Percentiles rank a stretch among this genome's conserved stretches.
Conservation (phyloP, 2,329 filamentous ascomycete species). For the Colletotrichum tropicicola region DNA sequence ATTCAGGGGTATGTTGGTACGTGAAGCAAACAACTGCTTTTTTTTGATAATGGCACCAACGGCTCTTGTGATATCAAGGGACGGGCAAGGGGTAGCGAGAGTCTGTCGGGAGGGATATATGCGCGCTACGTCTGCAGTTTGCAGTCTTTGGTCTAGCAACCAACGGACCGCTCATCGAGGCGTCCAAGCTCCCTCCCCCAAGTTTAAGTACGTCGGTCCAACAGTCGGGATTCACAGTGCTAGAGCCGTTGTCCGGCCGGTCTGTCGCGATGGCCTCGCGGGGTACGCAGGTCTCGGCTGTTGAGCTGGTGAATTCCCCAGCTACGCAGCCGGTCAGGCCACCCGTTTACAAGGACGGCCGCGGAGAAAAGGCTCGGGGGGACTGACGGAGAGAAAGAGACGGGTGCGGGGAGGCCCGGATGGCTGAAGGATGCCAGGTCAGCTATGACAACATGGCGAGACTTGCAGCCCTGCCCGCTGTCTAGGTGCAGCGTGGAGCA, state of each 20-base stretch:
- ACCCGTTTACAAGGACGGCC: too few relatives aligned
- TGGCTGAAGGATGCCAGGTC: too few relatives aligned
- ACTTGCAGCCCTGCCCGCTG: too few relatives aligned
- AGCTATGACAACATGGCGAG: too few relatives aligned
- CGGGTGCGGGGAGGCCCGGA: too few relatives aligned
- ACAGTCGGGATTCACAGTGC: not conserved
- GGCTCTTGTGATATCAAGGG: not conserved
- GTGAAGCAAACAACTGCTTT: not conserved
- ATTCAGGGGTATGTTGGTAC: not conserved
- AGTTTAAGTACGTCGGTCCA: not conserved
- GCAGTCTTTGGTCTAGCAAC: too few relatives aligned
- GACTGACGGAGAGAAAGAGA: not conserved
- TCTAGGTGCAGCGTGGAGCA: too few relatives aligned
- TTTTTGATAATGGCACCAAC: too few relatives aligned
- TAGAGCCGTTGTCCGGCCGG: not conserved
- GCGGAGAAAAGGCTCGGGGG: too few relatives aligned
- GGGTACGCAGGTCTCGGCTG: constrained; percentile 1
- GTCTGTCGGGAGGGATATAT: too few relatives aligned
- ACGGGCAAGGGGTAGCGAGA: not conserved
- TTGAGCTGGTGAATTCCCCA: not conserved
- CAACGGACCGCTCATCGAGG: too few relatives aligned
- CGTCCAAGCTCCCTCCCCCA: not conserved
- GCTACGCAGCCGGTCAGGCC: not conserved
- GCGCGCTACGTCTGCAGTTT: too few relatives aligned
- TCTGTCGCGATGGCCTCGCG: constrained; percentile 4